Conservation (phyloP, 2,329 filamentous ascomycete genomes). For the Fusarium cicatricum region DNA sequence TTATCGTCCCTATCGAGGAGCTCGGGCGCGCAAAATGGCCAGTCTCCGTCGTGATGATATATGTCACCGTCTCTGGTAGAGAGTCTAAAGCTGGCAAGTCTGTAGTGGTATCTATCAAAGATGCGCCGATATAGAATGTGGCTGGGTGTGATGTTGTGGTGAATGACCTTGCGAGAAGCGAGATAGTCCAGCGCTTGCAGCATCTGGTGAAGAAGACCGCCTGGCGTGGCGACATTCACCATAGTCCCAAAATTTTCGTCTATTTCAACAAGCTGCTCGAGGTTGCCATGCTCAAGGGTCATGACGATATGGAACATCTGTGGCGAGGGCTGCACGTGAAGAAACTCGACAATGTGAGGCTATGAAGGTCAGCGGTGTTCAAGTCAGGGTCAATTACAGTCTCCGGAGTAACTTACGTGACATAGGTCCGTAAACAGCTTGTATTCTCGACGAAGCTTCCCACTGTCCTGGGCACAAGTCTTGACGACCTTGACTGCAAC, state of each 20-base stretch:
- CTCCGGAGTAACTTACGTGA: neutral
- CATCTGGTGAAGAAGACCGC: neutral
- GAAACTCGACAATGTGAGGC: constrained; percentile 3
- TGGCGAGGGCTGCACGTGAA: neutral
- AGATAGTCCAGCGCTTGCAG: constrained; percentile 8
- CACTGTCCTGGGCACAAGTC: neutral
- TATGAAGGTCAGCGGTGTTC: neutral
- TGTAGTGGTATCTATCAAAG: neutral
- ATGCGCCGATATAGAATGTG: constrained; percentile 3
- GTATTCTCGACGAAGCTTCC: neutral
- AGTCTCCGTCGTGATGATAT: neutral
- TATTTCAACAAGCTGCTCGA: neutral
- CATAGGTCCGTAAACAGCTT: neutral
- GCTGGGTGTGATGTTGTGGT: neutral
- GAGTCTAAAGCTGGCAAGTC: neutral
- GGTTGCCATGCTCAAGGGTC: neutral
- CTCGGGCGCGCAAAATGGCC: neutral
- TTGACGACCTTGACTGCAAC: neutral
- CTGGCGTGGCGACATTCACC: neutral
- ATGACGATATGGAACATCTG: neutral
- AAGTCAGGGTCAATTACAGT: neutral
- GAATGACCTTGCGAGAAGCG: neutral
- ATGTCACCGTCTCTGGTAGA: neutral
- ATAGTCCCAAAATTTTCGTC: neutral
- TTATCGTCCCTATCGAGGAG: neutral